Percentiles rank a stretch among this genome's conserved stretches.
These are phyloP conservation scores for Nemania sp. DNA, from an alignment of 2,329 filamentous ascomycete genomes.

Conservation along the genomic window DNA sequence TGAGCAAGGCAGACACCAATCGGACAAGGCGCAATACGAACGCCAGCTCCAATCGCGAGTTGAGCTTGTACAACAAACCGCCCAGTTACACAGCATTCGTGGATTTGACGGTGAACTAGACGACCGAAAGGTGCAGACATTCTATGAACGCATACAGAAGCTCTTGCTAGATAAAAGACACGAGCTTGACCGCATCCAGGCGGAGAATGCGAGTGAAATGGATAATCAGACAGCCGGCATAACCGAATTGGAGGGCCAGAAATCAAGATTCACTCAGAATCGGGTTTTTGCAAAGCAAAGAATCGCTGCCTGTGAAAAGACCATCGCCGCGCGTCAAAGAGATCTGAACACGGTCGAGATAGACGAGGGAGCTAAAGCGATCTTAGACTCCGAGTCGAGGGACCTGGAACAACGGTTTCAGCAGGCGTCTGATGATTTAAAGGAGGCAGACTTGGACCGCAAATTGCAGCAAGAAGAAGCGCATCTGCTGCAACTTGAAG, in stretches of 20 bases:
- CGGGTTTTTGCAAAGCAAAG: constrained; percentile 75
- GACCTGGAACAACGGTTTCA: constrained; percentile 69
- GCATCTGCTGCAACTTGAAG: constrained; percentile 71
- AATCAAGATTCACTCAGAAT: constrained; percentile 72
- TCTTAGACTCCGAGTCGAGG: constrained; percentile 73
- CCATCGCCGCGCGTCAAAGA: constrained; percentile 66
- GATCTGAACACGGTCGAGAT: constrained; percentile 74
- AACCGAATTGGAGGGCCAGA: constrained; percentile 74
- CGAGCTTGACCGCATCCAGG: constrained; percentile 74
- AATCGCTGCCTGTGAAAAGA: constrained; percentile 74
- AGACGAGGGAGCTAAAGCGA: constrained; percentile 82
- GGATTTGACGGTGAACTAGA: constrained; percentile 82
- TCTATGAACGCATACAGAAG: constrained; percentile 77
- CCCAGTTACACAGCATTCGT: constrained; percentile 76
- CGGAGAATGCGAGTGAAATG: constrained; percentile 74
- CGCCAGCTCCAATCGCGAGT: constrained; percentile 74
- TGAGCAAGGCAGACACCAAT: constrained; percentile 78
- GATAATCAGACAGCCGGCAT: constrained; percentile 73
- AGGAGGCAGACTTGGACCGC: constrained; percentile 68
- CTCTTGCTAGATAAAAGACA: constrained; percentile 78
- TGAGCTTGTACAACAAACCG: constrained; percentile 76
- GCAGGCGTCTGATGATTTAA: constrained; percentile 65
- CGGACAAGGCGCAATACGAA: constrained; percentile 86
- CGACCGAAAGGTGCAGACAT: constrained; percentile 73
- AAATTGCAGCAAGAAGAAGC: constrained; percentile 69